These are phyloP conservation scores for Boletus sensibilis DNA, from an alignment of 768 basidiomycete species.

Conservation along the genomic window DNA sequence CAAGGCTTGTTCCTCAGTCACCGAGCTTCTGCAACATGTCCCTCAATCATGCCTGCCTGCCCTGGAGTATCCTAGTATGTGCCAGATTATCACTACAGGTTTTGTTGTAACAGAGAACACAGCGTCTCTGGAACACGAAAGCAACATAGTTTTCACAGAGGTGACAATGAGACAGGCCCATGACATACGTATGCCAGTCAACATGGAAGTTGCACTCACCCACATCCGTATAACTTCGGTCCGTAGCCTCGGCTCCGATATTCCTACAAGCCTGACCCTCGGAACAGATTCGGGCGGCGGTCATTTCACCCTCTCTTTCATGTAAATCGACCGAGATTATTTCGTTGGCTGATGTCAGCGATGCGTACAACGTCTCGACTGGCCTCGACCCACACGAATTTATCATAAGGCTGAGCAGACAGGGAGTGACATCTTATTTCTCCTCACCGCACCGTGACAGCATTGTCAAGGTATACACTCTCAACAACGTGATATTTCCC, in stretches of 20 bases:
- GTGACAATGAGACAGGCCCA: constrained; percentile 66
- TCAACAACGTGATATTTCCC: neutral
- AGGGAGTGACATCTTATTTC: constrained; percentile 74
- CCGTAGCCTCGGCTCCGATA: constrained; percentile 23
- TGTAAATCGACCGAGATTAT: constrained; percentile 85
- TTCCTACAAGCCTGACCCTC: constrained; percentile 4
- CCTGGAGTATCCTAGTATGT: constrained; percentile 57
- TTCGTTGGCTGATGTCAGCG: constrained; percentile 76
- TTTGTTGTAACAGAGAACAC: constrained; percentile 12
- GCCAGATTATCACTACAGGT: neutral
- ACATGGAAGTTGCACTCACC: constrained; percentile 61
- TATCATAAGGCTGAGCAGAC: constrained; percentile 70
- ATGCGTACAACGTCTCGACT: constrained; percentile 79
- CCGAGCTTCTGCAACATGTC: constrained; percentile 57
- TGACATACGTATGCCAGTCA: constrained; percentile 70
- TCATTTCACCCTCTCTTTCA: constrained; percentile 63
- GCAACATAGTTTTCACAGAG: constrained; percentile 50
- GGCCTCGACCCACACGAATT: constrained; percentile 79
- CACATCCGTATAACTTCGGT: constrained; percentile 80
- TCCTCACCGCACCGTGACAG: constrained; percentile 65
- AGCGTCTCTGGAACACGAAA: constrained; percentile 67
- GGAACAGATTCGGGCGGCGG: constrained; percentile 62
- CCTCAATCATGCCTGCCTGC: constrained; percentile 46
- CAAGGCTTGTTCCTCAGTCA: constrained; percentile 61
- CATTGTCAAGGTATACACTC: constrained; percentile 64